Evolutionary conservation across 768 basidiomycete genomes (phyloP), one percentile per base, ranked within the genome.

Genomic region (Steccherinum ochraceum): DNA sequence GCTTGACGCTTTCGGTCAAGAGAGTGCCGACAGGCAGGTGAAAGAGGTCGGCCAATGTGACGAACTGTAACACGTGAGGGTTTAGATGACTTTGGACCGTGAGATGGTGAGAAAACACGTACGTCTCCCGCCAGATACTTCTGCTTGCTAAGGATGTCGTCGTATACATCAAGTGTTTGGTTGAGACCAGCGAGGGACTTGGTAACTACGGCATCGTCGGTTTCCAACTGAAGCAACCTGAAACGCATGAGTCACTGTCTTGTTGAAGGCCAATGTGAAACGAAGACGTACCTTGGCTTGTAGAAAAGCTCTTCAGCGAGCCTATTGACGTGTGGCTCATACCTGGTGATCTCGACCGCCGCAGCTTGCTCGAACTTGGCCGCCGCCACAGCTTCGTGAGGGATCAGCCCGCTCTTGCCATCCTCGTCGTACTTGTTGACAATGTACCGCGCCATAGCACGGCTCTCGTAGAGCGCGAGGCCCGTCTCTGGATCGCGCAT

Each of bases 381-480:
- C 10, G 21, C n/a, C 5, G 10, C 41, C 7, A 18, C 21, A 23
- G 7, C 10, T 5, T 43, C 41, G 41, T 18, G n/a, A 43, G 41
- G 41, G 7, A 43, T 10, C 23, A 47, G 25, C 25, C 24, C 24
- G n/a, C n/a, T 11, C 43, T 52, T 51, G 5, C 73, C 60, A 19
- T 43, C 41, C 21, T 43, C 21, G 21, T 23, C 41, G 55, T 80
- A 78, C 62, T 83, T 84, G 40, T 64, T 63, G 25, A 70, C 75
- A 56, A 86, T 59, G 60, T 86, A 87, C 4, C 78, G 74, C 25
- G 59, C 62, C 52, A 86, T 84, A 0, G 83, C 83, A 11, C 81
- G 78, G 27, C 74, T 74, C 58, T 84, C 83, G 60, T 73, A 84
- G 20, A 89, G 56, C 48, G 75, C 67, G 64, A 84, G 77, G 40